phyloP scores from a whole-genome alignment of 1,284 basidiomycete species.

The Rhodotorula sp. region DNA sequence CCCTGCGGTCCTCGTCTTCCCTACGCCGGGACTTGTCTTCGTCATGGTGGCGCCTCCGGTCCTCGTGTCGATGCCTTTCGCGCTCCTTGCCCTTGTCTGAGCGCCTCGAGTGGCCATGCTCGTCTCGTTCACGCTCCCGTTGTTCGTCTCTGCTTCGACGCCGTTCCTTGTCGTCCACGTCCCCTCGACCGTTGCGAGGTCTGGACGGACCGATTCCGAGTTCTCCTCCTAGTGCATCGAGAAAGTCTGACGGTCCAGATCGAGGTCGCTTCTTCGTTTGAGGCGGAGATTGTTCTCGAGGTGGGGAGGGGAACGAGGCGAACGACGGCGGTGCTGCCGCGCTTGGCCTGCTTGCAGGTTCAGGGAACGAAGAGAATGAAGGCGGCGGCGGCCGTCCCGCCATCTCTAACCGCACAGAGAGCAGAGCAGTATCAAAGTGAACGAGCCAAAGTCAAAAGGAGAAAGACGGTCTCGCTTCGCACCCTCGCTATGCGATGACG shows the following conservation, averaged over 20 bases:
- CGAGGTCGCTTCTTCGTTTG: constrained; percentile 2
- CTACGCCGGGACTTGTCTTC: not conserved
- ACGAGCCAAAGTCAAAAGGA: not conserved
- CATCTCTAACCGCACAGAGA: not conserved
- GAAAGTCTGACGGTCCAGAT: constrained; percentile 14
- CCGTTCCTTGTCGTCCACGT: not conserved
- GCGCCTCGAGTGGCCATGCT: not conserved
- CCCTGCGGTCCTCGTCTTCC: too few species aligned
- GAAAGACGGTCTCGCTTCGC: not conserved
- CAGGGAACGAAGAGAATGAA: constrained; percentile 29
- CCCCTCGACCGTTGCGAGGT: not conserved
- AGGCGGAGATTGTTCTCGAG: not conserved
- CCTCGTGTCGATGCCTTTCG: not conserved
- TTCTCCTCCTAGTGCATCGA: constrained; percentile 24
- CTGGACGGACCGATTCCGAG: constrained; percentile 4
- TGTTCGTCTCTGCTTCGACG: not conserved
- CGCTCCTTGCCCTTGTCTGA: constrained; percentile 8
- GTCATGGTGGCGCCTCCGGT: not conserved
- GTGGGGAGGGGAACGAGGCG: constrained; percentile 31
- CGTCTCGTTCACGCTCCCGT: not conserved
- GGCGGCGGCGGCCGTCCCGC: constrained; percentile 12
- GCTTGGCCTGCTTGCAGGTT: not conserved
- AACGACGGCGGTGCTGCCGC: constrained; percentile 17
- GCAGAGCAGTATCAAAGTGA: not conserved
- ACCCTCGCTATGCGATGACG: not conserved